Base-by-base conservation (phyloP, 2,329 filamentous ascomycete species). In the Hypoxylon sp. region DNA sequence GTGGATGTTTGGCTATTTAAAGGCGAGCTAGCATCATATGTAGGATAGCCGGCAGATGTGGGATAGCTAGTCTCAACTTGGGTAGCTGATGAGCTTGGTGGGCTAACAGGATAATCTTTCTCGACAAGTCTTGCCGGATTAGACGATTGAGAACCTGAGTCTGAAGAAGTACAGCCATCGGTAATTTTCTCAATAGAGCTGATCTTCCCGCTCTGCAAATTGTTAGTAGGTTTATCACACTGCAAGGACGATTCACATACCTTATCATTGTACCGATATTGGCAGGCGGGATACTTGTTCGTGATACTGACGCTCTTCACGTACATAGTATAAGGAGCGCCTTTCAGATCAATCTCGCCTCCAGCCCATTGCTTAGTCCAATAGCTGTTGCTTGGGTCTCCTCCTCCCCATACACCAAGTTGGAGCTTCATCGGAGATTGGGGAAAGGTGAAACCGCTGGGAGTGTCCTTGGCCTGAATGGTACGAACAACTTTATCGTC, bases 391-490 rank as follows among this genome's bases (percentile, higher is more conserved):
- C 58, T 67, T 17, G 75, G 69, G 13, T 77, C 76, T 1, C 76
- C 75, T 11, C 75, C 76, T 53, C 73, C 75, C 76, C 76, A 77
- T 41, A 76, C 66, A 38, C 76, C 76, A 14, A 77, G 61, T 50
- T 78, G 75, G 10, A 78, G 65, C 59, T 77, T 78, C 73, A 77
- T 75, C 6, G 76, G 75, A 13, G 75, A 73, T 69, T 76, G 75
- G 2, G 76, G 76, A 23, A 76, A 76, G 17, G 57, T 49, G 58
- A 73, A 74, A 32, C 74, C 75, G 3, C 63, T 55, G 5, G 74
- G 74, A 5, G 68, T 72, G 34, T 73, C 68, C 48, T 71, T 67
- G n/a, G 71, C 69, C 52, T 65, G 63, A 36, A 76, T 58, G 28
- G 69, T 74, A 9, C 76, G 73, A 19, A 75, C 65, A 13, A 77